Base-by-base conservation (phyloP, 495 filamentous ascomycete genomes). In the Choiromyces venosus region DNA sequence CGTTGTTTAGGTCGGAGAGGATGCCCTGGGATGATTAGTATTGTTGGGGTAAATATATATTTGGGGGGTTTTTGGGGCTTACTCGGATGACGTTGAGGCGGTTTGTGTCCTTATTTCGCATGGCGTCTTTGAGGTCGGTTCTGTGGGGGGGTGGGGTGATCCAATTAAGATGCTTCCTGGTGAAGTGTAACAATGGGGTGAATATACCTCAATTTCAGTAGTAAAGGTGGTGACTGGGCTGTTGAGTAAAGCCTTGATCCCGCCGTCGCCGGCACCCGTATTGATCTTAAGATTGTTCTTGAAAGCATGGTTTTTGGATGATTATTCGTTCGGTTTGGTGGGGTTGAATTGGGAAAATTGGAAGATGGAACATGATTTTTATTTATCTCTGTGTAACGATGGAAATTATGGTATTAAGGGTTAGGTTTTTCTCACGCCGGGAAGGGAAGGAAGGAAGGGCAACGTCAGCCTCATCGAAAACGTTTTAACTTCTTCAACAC, bases 111-210 rank as follows among this genome's bases (percentile, higher is more conserved):
- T 89, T 90, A 64, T 82, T 83, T 56, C 85, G 84, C 88, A 90
- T 88, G 66, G 88, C 87, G 44, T 83, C 80, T 81, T 90, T 90
- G 69, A 90, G 82, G 73, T 90, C 88, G 65, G 81, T 82, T 69
- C 87, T 89, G 71, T 67, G 18, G 21, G 40, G 33, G 37, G 40
- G 40, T 19, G 37, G 25, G 25, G 4, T 37, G 66, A 39, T 12
- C 19, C 10, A 21, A 10, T 67, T 25, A 37, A 33, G n/a, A 37
- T 21, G 16, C 66, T 29, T 40, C 66, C 21, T 10, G 29, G n/a
- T 56, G 52, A 29, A 56, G 16, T 1, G 16, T 16, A 67, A 61
- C 37, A n/a, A n/a, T n/a, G n/a, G n/a, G 21, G 52, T 70, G 46
- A 61, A 72, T 72, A 36, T 76, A 78, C 82, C 82, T 76, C 66